phyloP scores from a whole-genome alignment of 2,329 filamentous ascomycete genomes.

The Pochonia chlamydosporia region DNA sequence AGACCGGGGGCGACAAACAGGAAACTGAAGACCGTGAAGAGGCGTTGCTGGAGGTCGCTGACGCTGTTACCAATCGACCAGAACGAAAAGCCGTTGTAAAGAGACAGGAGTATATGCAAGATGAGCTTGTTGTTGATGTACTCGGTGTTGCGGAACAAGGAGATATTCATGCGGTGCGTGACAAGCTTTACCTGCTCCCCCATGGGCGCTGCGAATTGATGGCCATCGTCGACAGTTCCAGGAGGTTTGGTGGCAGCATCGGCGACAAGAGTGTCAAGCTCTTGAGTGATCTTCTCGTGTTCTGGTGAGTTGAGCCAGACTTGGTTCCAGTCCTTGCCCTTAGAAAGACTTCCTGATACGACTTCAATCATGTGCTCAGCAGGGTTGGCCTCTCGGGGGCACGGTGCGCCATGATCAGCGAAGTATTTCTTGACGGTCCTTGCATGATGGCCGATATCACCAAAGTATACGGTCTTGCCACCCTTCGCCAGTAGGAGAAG shows the following conservation, averaged over 20 bases:
- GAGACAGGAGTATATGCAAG: conserved; percentile 46
- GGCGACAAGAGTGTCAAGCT: conserved; percentile 58
- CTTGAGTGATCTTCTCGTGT: conserved; percentile 47
- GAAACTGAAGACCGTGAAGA: conserved; percentile 59
- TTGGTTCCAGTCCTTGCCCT: conserved; percentile 56
- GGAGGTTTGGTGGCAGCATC: conserved; percentile 43
- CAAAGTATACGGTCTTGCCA: conserved; percentile 62
- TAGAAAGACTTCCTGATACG: conserved; percentile 42
- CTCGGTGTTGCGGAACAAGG: conserved; percentile 60
- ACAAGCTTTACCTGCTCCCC: conserved; percentile 58
- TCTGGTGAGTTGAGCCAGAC: conserved; percentile 62
- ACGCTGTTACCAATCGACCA: conserved; percentile 51
- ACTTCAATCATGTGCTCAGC: conserved; percentile 71
- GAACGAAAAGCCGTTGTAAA: conserved; percentile 59
- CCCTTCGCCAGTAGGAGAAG: conserved; percentile 58
- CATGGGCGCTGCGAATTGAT: conserved; percentile 68
- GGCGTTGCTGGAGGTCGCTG: conserved; percentile 45
- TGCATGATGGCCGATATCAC: conserved; percentile 54
- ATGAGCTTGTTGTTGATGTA: conserved; percentile 60
- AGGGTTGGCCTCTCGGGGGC: conserved; percentile 59
- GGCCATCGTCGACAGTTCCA: conserved; percentile 41
- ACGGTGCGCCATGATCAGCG: conserved; percentile 56
- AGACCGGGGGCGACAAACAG: conserved; percentile 56
- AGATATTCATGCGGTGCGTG: conserved; percentile 53
- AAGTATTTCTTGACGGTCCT: conserved; percentile 58